Evolutionary conservation across 2,329 filamentous ascomycete genomes (phyloP).

Genomic region (Grosmannia serpens): DNA sequence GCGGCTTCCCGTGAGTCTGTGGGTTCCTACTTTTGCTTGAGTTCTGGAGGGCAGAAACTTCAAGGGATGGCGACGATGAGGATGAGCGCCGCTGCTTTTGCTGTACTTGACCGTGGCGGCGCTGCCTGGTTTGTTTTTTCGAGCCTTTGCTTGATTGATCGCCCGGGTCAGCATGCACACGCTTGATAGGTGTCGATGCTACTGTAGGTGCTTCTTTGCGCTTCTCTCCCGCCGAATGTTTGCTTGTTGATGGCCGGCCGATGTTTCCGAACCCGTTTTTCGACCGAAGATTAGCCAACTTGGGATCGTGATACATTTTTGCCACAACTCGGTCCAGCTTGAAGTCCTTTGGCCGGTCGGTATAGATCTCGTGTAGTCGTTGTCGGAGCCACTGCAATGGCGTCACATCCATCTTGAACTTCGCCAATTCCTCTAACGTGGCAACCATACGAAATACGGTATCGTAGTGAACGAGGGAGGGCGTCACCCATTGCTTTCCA

Average conservation of each 20-base stretch:
- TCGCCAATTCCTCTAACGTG: constrained; percentile 39
- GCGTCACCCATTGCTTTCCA: constrained; percentile 37
- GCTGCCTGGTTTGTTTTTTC: neutral
- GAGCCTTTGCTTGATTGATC: neutral
- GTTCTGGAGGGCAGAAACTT: neutral
- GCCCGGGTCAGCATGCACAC: neutral
- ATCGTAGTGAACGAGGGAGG: constrained; percentile 38
- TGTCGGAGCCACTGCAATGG: constrained; percentile 47
- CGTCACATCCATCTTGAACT: constrained; percentile 39
- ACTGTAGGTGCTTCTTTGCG: constrained; percentile 1
- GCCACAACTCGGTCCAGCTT: constrained; percentile 39
- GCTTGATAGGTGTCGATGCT: constrained; percentile 1
- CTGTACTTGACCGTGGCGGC: neutral
- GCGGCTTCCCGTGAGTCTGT: neutral
- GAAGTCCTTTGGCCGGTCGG: constrained; percentile 32
- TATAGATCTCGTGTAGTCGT: constrained; percentile 38
- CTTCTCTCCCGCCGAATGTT: constrained; percentile 9
- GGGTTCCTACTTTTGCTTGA: neutral
- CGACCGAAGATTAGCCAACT: constrained; percentile 34
- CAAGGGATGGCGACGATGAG: neutral
- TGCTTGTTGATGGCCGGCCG: constrained; percentile 33
- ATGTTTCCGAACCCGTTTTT: constrained; percentile 47
- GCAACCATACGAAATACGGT: constrained; percentile 44
- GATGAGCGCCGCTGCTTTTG: neutral
- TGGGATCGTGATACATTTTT: constrained; percentile 44